These are phyloP conservation scores for Echeveria elegans DNA, from an alignment of 164 flowering plant species.

Conservation along the genomic window DNA sequence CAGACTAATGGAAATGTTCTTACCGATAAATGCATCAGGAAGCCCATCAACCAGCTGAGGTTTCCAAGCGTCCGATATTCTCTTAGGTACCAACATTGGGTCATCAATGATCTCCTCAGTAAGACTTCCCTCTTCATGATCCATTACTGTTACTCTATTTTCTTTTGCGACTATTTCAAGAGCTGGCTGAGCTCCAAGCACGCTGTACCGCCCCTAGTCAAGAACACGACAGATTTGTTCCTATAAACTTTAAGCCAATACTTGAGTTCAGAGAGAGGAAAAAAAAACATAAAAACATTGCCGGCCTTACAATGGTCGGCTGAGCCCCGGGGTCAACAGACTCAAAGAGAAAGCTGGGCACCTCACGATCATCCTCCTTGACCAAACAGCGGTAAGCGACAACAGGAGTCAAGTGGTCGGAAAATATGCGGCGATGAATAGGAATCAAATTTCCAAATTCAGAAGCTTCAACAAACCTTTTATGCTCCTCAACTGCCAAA, in stretches of 20 bases:
- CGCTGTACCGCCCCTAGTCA: conserved; percentile 70
- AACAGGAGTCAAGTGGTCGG: conserved; percentile 81
- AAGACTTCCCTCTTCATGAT: conserved; percentile 41
- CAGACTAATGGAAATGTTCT: too few species aligned
- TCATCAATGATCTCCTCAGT: conserved; percentile 57
- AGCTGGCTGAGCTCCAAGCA: conserved; percentile 65
- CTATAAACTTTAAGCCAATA: neutral
- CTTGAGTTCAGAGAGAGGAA: too few species aligned
- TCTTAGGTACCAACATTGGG: conserved; percentile 59
- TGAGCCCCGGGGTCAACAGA: conserved; percentile 55
- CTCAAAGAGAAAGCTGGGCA: conserved; percentile 79
- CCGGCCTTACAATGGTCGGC: conserved; percentile 40
- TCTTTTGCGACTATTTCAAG: conserved; percentile 76
- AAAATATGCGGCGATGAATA: conserved; percentile 51
- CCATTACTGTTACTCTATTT: conserved; percentile 53
- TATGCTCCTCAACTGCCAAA: conserved; percentile 21
- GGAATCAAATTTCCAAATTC: conserved; percentile 62
- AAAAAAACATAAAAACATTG: neutral
- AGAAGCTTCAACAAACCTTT: conserved; percentile 53
- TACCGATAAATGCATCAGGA: conserved; percentile 80
- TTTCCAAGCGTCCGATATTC: conserved; percentile 54
- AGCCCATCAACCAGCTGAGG: conserved; percentile 60
- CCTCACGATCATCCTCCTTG: conserved; percentile 67
- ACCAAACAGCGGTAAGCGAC: conserved; percentile 88
- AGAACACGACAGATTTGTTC: conserved; percentile 3